Conservation (phyloP, 1,139 yeast species). For the Magnusiomyces ingens region DNA sequence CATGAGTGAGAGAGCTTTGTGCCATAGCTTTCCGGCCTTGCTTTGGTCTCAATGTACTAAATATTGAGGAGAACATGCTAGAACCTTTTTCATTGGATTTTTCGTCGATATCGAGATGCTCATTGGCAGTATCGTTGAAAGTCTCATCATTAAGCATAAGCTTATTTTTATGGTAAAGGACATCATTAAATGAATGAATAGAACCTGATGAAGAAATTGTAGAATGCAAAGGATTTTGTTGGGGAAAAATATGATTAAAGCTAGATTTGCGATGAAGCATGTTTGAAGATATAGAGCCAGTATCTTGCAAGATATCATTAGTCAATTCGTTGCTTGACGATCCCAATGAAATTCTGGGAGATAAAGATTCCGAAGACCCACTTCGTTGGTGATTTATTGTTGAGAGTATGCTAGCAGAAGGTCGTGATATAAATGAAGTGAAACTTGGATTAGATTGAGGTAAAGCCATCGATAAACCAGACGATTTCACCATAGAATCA, state of each 20-base stretch:
- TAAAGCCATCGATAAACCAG: conserved; percentile 30
- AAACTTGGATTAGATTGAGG: conserved; percentile 22
- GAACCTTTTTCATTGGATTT: conserved; percentile 9
- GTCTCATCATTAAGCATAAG: conserved; percentile 3
- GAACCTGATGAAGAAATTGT: background rate
- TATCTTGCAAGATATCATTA: conserved; percentile 3
- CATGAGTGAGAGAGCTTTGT: conserved; percentile 1
- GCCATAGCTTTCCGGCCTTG: conserved; percentile 8
- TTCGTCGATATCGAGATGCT: conserved; percentile 2
- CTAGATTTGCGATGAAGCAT: conserved; percentile 9
- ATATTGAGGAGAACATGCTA: conserved; percentile 15
- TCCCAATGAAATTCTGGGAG: conserved; percentile 10
- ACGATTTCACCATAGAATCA: conserved; percentile 27
- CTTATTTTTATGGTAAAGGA: background rate
- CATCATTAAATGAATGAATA: background rate
- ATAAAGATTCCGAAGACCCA: conserved; percentile 13
- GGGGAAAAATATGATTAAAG: conserved; percentile 10
- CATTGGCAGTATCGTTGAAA: background rate
- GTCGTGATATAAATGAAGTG: conserved; percentile 13
- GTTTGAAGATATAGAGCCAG: background rate
- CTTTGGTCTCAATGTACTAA: conserved; percentile 13
- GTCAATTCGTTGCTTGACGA: conserved; percentile 3
- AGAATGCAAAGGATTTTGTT: background rate
- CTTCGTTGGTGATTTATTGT: conserved; percentile 18
- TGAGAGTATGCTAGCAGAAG: conserved; percentile 23